Evolutionary conservation across 129 eudicot genomes (phyloP).

Genomic region (Tagetes erecta): DNA sequence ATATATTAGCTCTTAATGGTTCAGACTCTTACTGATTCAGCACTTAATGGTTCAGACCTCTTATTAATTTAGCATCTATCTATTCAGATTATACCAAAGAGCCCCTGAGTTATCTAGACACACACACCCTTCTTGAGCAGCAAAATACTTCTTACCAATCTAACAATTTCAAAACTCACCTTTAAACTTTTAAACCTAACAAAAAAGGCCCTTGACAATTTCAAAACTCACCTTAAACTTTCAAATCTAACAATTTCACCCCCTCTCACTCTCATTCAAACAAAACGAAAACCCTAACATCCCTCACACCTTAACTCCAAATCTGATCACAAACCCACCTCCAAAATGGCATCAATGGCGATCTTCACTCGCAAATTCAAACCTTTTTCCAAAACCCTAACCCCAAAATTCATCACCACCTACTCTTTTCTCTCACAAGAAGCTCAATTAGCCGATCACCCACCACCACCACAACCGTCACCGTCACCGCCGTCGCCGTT

Average conservation of each 20-base stretch:
- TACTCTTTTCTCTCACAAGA: constrained; percentile 59
- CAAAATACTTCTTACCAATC: too few relatives aligned
- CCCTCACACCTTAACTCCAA: constrained; percentile 1
- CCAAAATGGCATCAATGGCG: constrained; percentile 54
- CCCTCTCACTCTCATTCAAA: neutral
- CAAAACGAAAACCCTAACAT: constrained; percentile 36
- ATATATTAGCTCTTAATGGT: too few relatives aligned
- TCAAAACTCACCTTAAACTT: neutral
- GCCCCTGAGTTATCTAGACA: too few relatives aligned
- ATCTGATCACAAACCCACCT: constrained; percentile 14
- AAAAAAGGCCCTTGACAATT: neutral
- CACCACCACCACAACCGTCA: neutral
- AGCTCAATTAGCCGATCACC: constrained; percentile 44
- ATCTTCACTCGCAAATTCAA: constrained; percentile 45
- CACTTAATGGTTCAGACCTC: too few relatives aligned
- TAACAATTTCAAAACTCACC: neutral
- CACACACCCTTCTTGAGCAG: too few relatives aligned
- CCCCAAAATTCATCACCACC: constrained; percentile 61
- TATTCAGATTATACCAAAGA: too few relatives aligned
- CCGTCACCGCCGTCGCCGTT: constrained; percentile 16
- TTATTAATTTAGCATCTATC: too few relatives aligned
- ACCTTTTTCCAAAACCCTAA: constrained; percentile 44
- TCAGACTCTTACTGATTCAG: too few relatives aligned
- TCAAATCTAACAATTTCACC: neutral
- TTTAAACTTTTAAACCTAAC: neutral